Evolutionary conservation across 139 green algal species (phyloP), one percentile per base, ranked within the genome.

Genomic region (Coelastrella sp.): DNA sequence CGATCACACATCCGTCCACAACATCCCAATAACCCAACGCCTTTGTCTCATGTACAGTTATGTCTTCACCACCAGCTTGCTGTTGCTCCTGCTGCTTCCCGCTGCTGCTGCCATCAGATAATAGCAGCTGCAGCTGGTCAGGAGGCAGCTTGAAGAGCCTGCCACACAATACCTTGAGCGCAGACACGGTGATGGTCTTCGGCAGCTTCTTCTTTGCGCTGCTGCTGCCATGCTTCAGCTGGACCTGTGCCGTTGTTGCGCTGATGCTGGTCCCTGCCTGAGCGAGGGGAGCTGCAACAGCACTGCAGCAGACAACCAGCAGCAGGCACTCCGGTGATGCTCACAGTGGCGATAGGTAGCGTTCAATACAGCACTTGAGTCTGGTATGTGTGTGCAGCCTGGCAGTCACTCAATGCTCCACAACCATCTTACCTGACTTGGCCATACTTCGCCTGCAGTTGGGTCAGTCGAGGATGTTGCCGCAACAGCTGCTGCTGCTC

Each of bases 91-190:
- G 56, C 70, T 84, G 20, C 17, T 68, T 19, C 20, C 27, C 12
- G 66, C 84, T 66, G 68, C 22, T 49, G 65, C 27, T 58, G 35
- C 15, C 35, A 27, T 57, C 56, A 8, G 8, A 25, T 61, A 94
- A 63, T 60, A 93, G 92, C 20, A 95, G 92, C 35, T 80, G 85
- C 82, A 91, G 90, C 72, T 65, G 27, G 25, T 87, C 86, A 59
- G 73, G 76, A 10, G 81, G 72, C 84, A 95, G 86, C 82, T 94
- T 94, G 91, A 94, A 96, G 70, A 95, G 89, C 78, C 92, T 90
- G 74, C 92, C 90, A 82, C 90, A 95, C 61, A 96, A 89, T 59
- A 92, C 12, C 75, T 90, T 86, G 20, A 96, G 49, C 15, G 89
- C 88, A 27, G 73, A 85, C 6, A 96, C 57, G 0, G 88, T 94